Conservation (phyloP, 495 filamentous ascomycete genomes). For the Hypomontagnella monticulosa region DNA sequence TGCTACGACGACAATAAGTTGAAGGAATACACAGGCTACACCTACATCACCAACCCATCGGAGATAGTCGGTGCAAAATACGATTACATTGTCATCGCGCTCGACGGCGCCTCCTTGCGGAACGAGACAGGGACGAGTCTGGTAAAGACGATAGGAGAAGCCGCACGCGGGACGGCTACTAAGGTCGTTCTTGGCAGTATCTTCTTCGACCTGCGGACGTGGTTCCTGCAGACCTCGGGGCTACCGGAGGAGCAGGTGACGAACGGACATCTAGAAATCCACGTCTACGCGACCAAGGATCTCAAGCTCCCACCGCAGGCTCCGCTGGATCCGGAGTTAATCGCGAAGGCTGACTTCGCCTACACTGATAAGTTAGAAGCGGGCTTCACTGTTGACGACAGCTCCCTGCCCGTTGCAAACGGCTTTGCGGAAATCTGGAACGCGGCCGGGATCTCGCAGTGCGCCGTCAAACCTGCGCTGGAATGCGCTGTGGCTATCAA, state of each 20-base stretch:
- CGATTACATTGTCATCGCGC: constrained; percentile 22
- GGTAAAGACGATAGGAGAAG: constrained; percentile 17
- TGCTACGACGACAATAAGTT: constrained; percentile 33
- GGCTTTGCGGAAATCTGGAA: constrained; percentile 14
- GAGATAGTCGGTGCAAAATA: constrained; percentile 14
- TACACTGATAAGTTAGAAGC: constrained; percentile 9
- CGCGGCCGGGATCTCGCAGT: background rate
- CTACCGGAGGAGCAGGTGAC: constrained; percentile 24
- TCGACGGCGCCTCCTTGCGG: constrained; percentile 19
- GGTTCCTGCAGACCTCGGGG: constrained; percentile 26
- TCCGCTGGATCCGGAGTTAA: constrained; percentile 1
- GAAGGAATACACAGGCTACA: constrained; percentile 23
- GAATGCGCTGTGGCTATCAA: constrained; percentile 14
- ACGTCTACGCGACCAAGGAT: constrained; percentile 21
- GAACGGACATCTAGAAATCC: constrained; percentile 26
- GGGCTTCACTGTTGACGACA: constrained; percentile 18
- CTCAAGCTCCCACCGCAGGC: constrained; percentile 14
- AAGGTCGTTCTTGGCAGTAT: constrained; percentile 24
- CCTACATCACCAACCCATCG: constrained; percentile 13
- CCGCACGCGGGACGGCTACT: constrained; percentile 19
- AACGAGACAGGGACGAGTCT: constrained; percentile 8
- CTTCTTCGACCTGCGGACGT: constrained; percentile 18
- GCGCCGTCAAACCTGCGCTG: constrained; percentile 2
- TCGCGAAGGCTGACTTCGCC: constrained; percentile 29
- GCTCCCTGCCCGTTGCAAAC: constrained; percentile 8